These are phyloP conservation scores for Astrephomene gubernaculifera DNA, from an alignment of 139 green algal genomes.

Conservation along the genomic window DNA sequence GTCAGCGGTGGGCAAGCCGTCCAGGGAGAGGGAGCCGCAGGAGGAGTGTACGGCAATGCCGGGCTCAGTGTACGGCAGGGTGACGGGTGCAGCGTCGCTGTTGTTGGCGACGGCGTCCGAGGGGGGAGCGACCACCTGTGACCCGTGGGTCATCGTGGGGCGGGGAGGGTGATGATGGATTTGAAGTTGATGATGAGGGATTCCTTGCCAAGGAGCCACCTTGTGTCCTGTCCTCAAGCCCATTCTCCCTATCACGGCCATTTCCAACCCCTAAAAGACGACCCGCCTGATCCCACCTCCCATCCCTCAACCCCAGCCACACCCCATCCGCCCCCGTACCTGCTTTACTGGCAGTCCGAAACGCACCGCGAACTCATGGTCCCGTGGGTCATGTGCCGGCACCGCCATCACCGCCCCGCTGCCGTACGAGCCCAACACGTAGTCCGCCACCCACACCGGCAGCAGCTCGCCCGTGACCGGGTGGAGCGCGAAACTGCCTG, in stretches of 20 bases:
- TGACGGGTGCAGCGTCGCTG: too few relatives aligned
- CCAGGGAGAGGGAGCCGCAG: slow-evolving; percentile 71
- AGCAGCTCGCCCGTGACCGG: slow-evolving; percentile 86
- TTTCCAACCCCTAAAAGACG: neutral
- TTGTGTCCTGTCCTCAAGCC: too few relatives aligned
- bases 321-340: slow-evolving; percentile 52
- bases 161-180: neutral
- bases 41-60: slow-evolving; percentile 76
- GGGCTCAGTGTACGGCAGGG: slow-evolving; percentile 75
- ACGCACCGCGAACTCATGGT: slow-evolving; percentile 90
- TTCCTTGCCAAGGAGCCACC: too few relatives aligned
- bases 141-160: too few relatives aligned
- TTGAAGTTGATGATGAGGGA: too few relatives aligned
- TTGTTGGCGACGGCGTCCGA: slow-evolving; percentile 8
- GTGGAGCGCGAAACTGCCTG: slow-evolving; percentile 86
- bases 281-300: neutral
- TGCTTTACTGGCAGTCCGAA: slow-evolving; percentile 83
- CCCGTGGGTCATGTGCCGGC: slow-evolving; percentile 92
- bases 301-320: neutral
- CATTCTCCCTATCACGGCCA: neutral
- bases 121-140: slow-evolving; percentile 61
- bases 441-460: slow-evolving; percentile 97
- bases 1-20: slow-evolving; percentile 73
- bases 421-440: slow-evolving; percentile 96
- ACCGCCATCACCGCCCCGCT: slow-evolving; percentile 98